phyloP scores from a whole-genome alignment of 2,329 filamentous ascomycete genomes.

The Fusarium nodosum region DNA sequence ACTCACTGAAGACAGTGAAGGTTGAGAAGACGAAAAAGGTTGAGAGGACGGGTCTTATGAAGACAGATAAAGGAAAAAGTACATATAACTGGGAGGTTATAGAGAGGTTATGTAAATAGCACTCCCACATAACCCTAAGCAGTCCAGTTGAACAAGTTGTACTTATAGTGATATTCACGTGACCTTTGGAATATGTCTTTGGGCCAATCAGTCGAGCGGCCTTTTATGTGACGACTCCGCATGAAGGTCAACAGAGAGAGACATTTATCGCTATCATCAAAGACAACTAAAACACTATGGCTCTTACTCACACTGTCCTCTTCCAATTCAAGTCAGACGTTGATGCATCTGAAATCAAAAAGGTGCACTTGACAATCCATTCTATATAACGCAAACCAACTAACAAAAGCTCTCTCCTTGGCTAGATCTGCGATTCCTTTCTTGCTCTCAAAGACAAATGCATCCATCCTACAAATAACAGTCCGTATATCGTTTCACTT shows the following conservation, averaged over 20 bases:
- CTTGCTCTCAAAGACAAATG: constrained; percentile 23
- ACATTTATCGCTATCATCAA: not conserved
- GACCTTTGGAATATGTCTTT: not conserved
- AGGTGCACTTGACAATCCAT: not conserved
- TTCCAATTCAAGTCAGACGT: constrained; percentile 24
- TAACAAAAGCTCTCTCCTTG: not conserved
- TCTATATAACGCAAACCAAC: not conserved
- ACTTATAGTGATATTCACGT: not conserved
- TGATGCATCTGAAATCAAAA: not conserved
- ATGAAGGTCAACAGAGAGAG: not conserved
- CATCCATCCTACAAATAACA: constrained; percentile 13
- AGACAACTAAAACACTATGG: not conserved
- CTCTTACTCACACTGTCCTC: constrained; percentile 18
- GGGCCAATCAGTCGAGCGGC: not conserved
- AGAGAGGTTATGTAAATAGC: not conserved
- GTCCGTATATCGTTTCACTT: constrained; percentile 14
- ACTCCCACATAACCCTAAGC: not conserved
- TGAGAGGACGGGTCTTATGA: not conserved
- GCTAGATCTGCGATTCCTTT: constrained; percentile 14
- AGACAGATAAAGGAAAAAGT: too few species aligned
- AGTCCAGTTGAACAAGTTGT: not conserved
- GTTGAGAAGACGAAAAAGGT: not conserved
- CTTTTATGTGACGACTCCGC: constrained; percentile 12
- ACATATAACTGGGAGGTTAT: too few species aligned
- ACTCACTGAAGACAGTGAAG: not conserved